These are phyloP conservation scores for Phytophthora hibernalis DNA, from an alignment of 352 stramenopile species.

Conservation along the genomic window DNA sequence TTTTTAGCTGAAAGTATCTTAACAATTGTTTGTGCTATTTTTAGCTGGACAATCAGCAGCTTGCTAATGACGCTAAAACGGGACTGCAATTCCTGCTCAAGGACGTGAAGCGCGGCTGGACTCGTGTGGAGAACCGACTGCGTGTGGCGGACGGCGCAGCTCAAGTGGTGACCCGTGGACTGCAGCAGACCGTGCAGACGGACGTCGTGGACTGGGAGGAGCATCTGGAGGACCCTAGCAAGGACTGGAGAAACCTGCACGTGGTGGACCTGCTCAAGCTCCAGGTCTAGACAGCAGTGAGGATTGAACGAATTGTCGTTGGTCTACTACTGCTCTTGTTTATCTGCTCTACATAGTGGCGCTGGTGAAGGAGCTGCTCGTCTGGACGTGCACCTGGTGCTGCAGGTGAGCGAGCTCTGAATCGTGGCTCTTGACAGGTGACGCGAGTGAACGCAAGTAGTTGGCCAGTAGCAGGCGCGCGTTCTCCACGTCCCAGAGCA, in stretches of 20 bases:
- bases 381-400: conserved; percentile 44
- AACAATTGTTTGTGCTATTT: conserved; percentile 16
- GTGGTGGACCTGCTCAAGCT: conserved; percentile 75
- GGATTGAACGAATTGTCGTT: conserved; percentile 25
- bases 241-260: conserved; percentile 83
- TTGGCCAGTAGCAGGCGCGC: conserved; percentile 65
- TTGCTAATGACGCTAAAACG: conserved; percentile 58
- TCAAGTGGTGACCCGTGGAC: conserved; percentile 51
- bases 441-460: conserved; percentile 50
- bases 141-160: conserved; percentile 49
- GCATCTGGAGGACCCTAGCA: conserved; percentile 71
- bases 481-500: conserved; percentile 78
- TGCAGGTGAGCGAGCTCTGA: conserved; percentile 18
- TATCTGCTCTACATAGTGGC: conserved; percentile 26
- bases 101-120: conserved; percentile 85
- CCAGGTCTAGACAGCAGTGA: conserved; percentile 61
- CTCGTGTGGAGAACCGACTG: conserved; percentile 70
- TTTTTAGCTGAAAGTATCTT: conserved; percentile 12
- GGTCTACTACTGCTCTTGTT: conserved; percentile 14
- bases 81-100: conserved; percentile 76
- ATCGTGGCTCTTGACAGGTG: conserved; percentile 9
- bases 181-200: conserved; percentile 55
- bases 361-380: conserved; percentile 32
- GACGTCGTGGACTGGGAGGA: conserved; percentile 81
- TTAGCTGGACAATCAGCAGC: conserved; percentile 63